Evolutionary conservation across 257 asterid genomes (phyloP), one percentile per base, ranked within the genome.

Genomic region (Plantago elongata): DNA sequence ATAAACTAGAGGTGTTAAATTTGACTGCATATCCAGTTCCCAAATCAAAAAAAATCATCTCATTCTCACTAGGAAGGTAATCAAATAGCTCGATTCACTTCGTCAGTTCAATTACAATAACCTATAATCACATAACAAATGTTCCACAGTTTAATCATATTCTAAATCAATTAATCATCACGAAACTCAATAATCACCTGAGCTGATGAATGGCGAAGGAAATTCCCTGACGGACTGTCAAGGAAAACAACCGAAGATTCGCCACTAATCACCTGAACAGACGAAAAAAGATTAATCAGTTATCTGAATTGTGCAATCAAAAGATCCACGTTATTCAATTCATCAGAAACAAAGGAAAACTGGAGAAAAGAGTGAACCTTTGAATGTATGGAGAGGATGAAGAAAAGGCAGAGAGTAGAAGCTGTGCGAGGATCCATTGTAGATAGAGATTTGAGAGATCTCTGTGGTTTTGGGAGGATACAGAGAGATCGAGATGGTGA

Each of bases 181-280:
- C 34, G 61, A 55, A 54, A 13, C 7, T 37, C 57, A 68, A 45
- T n/a, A 62, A 60, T 55, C 49, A 76, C 80, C 80, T 73, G 76
- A 29, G 81, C 67, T 51, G 83, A 60, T 46, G 84, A 72, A 22
- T 48, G 62, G 54, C 85, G 97, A 77, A 89, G 75, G 65, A 84
- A 84, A 56, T 66, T 67, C 58, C 75, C 84, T 60, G 80, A 68
- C 49, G 86, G 79, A 61, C 86, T 77, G 12, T 89, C 97, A 34
- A 89, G 69, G 59, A 86, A 89, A 51, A 61, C 69, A 40, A 84
- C 94, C 30, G 95, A 75, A 3, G 89, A 70, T 42, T 84, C 80
- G 59, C 83, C 94, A 75, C 60, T 75, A 29, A 69, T 68, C 64
- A 69, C 80, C 88, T 81, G 86, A 71, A 65, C 65, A 37, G 65